Evolutionary conservation across 768 basidiomycete species (phyloP).

Genomic region (Dendrothele bispora): DNA sequence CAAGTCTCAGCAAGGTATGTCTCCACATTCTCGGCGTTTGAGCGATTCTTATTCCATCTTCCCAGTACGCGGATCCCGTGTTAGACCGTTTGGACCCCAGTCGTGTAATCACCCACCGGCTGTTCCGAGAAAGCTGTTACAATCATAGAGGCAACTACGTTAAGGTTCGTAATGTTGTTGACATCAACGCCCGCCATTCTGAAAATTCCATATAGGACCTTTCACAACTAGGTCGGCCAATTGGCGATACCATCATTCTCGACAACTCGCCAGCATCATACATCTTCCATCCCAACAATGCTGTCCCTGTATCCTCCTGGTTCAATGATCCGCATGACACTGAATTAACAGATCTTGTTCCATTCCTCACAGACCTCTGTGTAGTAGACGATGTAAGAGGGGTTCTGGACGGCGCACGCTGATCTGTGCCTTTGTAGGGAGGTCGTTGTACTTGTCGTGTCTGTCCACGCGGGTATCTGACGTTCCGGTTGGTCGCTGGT

Average conservation of each 20-base stretch:
- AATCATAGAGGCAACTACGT: slow-evolving; percentile 99
- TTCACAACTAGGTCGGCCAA: slow-evolving; percentile 94
- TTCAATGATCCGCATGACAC: slow-evolving; percentile 99
- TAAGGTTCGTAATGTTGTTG: slow-evolving; percentile 59
- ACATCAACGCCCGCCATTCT: not conserved
- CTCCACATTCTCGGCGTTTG: not conserved
- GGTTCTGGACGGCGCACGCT: slow-evolving; percentile 84
- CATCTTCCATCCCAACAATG: slow-evolving; percentile 99
- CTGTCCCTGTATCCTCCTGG: slow-evolving; percentile 98
- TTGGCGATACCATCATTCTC: slow-evolving; percentile 93
- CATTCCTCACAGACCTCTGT: slow-evolving; percentile 88
- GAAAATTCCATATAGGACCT: no score
- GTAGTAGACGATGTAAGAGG: slow-evolving; percentile 89
- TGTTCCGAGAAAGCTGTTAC: slow-evolving; percentile 98
- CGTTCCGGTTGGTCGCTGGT: not conserved
- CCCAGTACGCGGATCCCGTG: slow-evolving; percentile 96
- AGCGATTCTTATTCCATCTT: slow-evolving; percentile 9
- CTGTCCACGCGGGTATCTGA: no score
- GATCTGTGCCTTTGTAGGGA: no score
- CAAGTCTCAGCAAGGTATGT: slow-evolving; percentile 92
- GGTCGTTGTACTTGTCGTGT: no score
- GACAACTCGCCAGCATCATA: slow-evolving; percentile 99
- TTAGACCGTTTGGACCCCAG: slow-evolving; percentile 94
- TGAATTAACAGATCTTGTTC: slow-evolving; percentile 92
- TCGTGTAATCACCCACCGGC: slow-evolving; percentile 87